Evolutionary conservation across 2,329 filamentous ascomycete species (phyloP), one percentile per base, ranked within the genome.

Genomic region (Colletotrichum sidae): DNA sequence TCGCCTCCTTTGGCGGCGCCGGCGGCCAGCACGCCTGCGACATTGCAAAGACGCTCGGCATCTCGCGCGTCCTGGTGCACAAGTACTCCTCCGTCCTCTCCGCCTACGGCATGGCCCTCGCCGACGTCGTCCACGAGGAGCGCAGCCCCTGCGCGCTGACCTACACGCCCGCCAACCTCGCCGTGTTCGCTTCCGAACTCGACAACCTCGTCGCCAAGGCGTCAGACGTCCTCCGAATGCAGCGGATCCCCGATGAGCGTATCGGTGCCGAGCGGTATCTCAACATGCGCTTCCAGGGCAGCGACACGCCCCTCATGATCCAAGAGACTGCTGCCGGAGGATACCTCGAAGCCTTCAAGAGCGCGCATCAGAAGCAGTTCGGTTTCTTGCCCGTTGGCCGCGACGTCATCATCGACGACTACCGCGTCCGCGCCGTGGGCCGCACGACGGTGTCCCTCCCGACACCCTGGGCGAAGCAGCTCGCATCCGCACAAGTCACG

Each of bases 231-330:
- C 78, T 82, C 12, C 73, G 83, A 17, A 51, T 55, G 44, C 61
- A 65, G 50, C 61, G 61, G 12, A 65, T 65, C 51, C 57, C 61
- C 8, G 33, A 51, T 17, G 45, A 39, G 12, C 61, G 61, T 34
- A 55, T 65, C 17, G 51, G 51, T 17, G 47, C 51, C 17, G 77
- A 82, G 50, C 72, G 70, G 10, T 83, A 78, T 65, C 72, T 83
- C 12, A 82, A 82, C 65, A 77, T 83, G 74, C 73, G 80, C 8
- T 83, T 83, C 38, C 72, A 75, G 1, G 81, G 81, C 13, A 79
- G 77, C 4, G 79, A 81, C 49, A 83, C 78, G 0, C 74, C 75
- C 0, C 70, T 83, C 6, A 83, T 81, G 76, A 79, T 82, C 4
- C 61, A 74, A 1, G 69, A 69, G 15, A 57, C 73, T 1, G 71